phyloP scores from a whole-genome alignment of 345 rosid genomes.

The Pseudoturritis turrita region DNA sequence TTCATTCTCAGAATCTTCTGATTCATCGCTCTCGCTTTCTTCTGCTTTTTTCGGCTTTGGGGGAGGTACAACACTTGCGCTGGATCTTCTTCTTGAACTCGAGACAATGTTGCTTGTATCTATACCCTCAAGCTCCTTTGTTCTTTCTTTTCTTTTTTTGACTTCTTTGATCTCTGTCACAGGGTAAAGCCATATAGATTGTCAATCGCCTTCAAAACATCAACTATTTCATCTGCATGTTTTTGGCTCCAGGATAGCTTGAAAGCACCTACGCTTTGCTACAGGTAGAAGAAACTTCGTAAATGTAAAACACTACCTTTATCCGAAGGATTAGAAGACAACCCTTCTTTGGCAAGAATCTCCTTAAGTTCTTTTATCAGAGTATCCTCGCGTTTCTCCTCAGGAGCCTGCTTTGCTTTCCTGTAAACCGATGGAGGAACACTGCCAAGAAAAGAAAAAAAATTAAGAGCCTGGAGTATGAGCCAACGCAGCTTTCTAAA shows the following conservation, averaged over 20 bases:
- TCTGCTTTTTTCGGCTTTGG: conserved; percentile 63
- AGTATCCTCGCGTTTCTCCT: conserved; percentile 68
- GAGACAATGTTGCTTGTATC: conserved; percentile 79
- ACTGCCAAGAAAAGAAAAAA: conserved; percentile 29
- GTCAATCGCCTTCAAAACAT: not conserved
- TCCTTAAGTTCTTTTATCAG: conserved; percentile 73
- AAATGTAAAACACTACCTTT: conserved; percentile 44
- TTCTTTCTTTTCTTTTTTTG: conserved; percentile 65
- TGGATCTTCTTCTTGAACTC: conserved; percentile 75
- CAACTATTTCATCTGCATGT: not conserved
- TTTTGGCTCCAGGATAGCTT: not conserved
- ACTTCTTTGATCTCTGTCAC: conserved; percentile 80
- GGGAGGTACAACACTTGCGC: conserved; percentile 55
- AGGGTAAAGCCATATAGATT: not conserved
- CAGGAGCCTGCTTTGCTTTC: conserved; percentile 84
- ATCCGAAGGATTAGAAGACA: conserved; percentile 77
- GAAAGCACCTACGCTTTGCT: not conserved
- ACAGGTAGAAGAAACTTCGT: not conserved
- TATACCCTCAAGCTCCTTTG: conserved; percentile 88
- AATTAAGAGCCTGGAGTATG: not conserved
- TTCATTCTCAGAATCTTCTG: conserved; percentile 33
- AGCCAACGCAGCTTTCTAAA: not conserved
- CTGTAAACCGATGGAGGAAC: conserved; percentile 72
- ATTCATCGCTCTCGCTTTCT: conserved; percentile 45
- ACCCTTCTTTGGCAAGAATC: conserved; percentile 80